Base-by-base conservation (phyloP, 2,329 filamentous ascomycete genomes). In the Colletotrichum sp. region DNA sequence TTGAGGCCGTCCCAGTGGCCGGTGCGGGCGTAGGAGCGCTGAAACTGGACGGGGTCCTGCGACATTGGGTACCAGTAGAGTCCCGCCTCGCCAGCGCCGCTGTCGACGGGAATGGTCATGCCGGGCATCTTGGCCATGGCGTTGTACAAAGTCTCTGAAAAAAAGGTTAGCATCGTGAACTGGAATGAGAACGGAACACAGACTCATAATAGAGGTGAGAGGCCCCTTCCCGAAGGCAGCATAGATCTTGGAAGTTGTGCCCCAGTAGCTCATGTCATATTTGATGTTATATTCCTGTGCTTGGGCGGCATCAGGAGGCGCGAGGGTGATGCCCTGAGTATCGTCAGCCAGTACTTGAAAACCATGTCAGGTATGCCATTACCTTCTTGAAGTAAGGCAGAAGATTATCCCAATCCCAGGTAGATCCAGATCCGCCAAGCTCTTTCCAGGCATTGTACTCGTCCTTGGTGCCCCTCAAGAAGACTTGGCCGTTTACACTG, bases 331-430 rank as follows among this genome's bases (percentile, higher is more conserved):
- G 7, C 76, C 77, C 78, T 78, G 18, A 1, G 6, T 4, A 9
- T n/a, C n/a, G n/a, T n/a, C n/a, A n/a, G n/a, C n/a, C n/a, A n/a
- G n/a, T n/a, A n/a, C n/a, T n/a, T n/a, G n/a, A n/a, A n/a, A n/a
- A n/a, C n/a, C n/a, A n/a, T n/a, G n/a, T n/a, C n/a, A n/a, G n/a
- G n/a, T n/a, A n/a, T n/a, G n/a, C n/a, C n/a, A n/a, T n/a, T n/a
- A 83, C 86, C 79, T 88, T 88, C 43, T 83, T 85, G 74, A 89
- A 85, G 55, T 88, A 89, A 0, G 85, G 87, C 1, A 86, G 79
- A 12, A 90, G 43, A 15, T 80, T 74, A 16, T 80, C 72, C 82
- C 81, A 83, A 9, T 86, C 80, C 82, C 86, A 88, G 16, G 81
- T 82, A 85, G 86, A 89, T 4, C 85, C 87, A 1, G 83, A 79